A percentile compares a stretch with the other conserved stretches of the same genome.
Evolutionary conservation across 345 rosid species (phyloP).

Genomic region (Pugionium dolabratum): DNA sequence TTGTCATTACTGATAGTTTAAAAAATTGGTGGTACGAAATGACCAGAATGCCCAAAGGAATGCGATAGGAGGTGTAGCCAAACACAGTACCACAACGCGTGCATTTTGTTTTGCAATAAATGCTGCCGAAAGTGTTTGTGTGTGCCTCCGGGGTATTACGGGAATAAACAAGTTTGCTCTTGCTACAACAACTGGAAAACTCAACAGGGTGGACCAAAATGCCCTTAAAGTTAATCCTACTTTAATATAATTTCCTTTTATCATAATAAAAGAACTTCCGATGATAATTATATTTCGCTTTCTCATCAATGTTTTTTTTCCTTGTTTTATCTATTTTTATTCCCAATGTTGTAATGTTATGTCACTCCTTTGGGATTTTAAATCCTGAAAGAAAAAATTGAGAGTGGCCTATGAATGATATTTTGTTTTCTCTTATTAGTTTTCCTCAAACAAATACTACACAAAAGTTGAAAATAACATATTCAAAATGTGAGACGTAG

Average conservation of each 20-base stretch:
- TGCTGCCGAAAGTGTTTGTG: slow-evolving; percentile 74
- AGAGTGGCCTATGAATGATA: neutral
- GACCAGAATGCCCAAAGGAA: slow-evolving; percentile 64
- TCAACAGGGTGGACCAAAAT: slow-evolving; percentile 69
- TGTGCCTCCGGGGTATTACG: slow-evolving; percentile 73
- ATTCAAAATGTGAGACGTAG: neutral
- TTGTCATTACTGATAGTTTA: neutral
- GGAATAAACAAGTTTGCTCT: slow-evolving; percentile 63
- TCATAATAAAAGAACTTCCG: too few species aligned
- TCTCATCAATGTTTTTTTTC: neutral
- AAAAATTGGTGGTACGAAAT: slow-evolving; percentile 4
- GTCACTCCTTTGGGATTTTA: neutral
- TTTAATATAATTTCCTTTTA: too few species aligned
- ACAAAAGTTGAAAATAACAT: neutral
- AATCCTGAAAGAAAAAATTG: neutral
- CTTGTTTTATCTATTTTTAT: too few species aligned
- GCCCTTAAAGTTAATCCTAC: slow-evolving; percentile 47
- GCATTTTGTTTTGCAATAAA: slow-evolving; percentile 66
- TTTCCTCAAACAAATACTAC: neutral
- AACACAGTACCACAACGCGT: slow-evolving; percentile 59
- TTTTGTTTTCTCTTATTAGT: neutral
- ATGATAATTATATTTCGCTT: too few species aligned
- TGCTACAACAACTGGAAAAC: slow-evolving; percentile 84
- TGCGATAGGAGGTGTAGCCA: slow-evolving; percentile 59
- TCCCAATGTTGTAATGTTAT: neutral